These are phyloP conservation scores for Ganoderma resinaceum DNA, from an alignment of 1,284 basidiomycete species.

Conservation along the genomic window DNA sequence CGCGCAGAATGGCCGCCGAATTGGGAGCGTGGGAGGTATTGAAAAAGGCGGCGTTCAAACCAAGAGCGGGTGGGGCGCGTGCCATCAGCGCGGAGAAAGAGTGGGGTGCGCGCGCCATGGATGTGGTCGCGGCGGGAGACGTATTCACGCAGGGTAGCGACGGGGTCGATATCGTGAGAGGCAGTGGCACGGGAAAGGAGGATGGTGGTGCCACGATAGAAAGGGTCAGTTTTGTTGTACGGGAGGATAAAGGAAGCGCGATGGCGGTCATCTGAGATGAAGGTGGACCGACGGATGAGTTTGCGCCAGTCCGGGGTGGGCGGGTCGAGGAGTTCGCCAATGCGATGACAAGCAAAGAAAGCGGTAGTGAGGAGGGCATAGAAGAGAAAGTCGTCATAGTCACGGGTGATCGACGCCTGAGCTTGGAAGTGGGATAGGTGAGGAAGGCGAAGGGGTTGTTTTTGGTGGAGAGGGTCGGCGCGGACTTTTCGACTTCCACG, in stretches of 20 bases:
- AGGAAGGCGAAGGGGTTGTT: not conserved
- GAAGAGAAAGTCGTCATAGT: not conserved
- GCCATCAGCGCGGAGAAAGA: not conserved
- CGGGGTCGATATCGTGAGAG: no score
- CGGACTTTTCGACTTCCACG: not conserved
- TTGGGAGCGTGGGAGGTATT: not conserved
- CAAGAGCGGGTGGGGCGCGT: not conserved
- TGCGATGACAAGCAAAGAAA: not conserved
- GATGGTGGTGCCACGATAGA: no score
- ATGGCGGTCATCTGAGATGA: not conserved
- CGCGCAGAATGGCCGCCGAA: not conserved
- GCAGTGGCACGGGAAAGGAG: no score
- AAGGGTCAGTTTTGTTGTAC: not conserved
- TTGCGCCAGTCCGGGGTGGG: not conserved
- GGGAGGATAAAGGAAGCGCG: not conserved
- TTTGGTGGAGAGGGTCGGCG: not conserved
- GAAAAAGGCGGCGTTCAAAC: not conserved
- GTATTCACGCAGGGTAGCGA: not conserved
- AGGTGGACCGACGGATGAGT: not conserved
- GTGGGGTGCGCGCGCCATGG: not conserved
- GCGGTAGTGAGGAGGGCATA: not conserved
- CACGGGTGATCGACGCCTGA: no score
- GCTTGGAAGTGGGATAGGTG: not conserved
- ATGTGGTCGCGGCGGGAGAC: not conserved
- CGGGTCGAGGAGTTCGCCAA: not conserved